Conservation (phyloP, 2,329 filamentous ascomycete genomes). For the Pyricularia sp. region DNA sequence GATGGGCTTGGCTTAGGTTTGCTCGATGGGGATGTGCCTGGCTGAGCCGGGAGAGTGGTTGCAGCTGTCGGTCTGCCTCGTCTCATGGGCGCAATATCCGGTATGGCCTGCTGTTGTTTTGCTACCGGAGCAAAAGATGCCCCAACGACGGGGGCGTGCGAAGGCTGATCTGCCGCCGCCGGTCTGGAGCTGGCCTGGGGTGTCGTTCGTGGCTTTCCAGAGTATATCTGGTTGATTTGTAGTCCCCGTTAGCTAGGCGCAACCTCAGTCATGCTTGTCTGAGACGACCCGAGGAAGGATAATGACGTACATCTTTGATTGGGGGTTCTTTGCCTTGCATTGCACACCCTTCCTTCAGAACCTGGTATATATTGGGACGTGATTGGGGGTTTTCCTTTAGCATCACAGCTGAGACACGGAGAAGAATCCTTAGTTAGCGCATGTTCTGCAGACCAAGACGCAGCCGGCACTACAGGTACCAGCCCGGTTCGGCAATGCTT, state of each 20-base stretch:
- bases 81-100: conserved; percentile 90
- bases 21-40: conserved; percentile 33
- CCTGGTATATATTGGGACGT: conserved; percentile 90
- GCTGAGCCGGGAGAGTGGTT: conserved; percentile 19
- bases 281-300: not conserved
- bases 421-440: not conserved
- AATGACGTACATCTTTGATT: conserved; percentile 63
- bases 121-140: conserved; percentile 72
- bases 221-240: conserved; percentile 55
- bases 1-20: conserved; percentile 46
- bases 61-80: conserved; percentile 60
- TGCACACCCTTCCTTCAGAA: conserved; percentile 73
- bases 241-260: conserved; percentile 9
- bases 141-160: conserved; percentile 57
- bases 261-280: not conserved
- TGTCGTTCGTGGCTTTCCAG: conserved; percentile 55
- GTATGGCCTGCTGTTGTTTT: conserved; percentile 63
- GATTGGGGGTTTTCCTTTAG: conserved; percentile 69
- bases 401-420: conserved; percentile 62
- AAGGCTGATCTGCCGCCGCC: conserved; percentile 41
- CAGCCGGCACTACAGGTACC: too few relatives aligned
- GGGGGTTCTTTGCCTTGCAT: conserved; percentile 85
- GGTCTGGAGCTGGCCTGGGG: conserved; percentile 34
- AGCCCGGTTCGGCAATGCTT: conserved; percentile 17
- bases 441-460: not conserved